Evolutionary conservation across 2,329 filamentous ascomycete genomes (phyloP), one percentile per base, ranked within the genome.

Genomic region (Epichloe elymi): DNA sequence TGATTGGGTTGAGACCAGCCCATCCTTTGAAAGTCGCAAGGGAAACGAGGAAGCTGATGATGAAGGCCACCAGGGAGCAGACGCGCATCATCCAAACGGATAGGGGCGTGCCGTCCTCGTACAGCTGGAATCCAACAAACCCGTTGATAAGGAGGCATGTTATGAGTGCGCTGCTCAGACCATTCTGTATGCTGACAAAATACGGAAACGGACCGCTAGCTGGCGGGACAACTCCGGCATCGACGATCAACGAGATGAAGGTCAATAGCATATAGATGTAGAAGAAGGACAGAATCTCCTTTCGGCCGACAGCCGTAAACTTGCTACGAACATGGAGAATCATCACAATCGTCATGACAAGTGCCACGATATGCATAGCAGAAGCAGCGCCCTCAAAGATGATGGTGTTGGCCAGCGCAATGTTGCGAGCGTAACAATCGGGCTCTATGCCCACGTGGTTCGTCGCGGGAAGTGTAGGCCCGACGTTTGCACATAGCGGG

Each of bases 41-140:
- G 19, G 88, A 86, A 49, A 98, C 83, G 49, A 91, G 80, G 63
- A 93, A 93, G 46, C 85, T 86, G 61, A 98, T 82, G 56, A 85
- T 72, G 70, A 96, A 97, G 71, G 94, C 91, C 56, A 75, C 79
- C 15, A 85, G 69, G 2, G 88, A 95, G 64, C 80, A 83, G 33
- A 87, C 70, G 49, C 91, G 83, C 55, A 98, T 73, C 59, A 96
- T 81, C 93, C 93, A 98, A 42, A 98, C 83, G 0, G 90, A 96
- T 40, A 97, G 73, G 2, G 85, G 84, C 1, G 93, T 98, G 48
- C 93, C 93, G 62, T 98, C 93, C 69, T 98, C 93, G 67, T 98
- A 98, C 12, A 98, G 75, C 69, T 97, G 93, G 69, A 98, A 98
- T 36, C 93, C 93, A 50, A 98, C 91, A 63, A 98, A 98, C 42